Evolutionary conservation across 2,329 filamentous ascomycete genomes (phyloP).

Genomic region (Venturia nashicola): DNA sequence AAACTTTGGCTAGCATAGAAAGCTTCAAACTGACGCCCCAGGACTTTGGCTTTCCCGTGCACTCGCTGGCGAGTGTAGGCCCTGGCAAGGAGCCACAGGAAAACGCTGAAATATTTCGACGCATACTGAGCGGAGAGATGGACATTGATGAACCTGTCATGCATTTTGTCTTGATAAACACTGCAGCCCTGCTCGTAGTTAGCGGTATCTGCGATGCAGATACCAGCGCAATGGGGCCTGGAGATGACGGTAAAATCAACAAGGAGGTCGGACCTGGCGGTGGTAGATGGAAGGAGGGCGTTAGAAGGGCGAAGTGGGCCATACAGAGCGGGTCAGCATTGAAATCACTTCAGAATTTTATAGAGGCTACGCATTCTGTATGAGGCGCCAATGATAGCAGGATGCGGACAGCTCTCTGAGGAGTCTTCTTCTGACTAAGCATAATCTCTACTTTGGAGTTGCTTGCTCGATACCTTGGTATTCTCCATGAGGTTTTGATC

Average conservation of each 20-base stretch:
- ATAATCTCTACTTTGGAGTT: neutral
- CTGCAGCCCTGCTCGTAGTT: conserved; percentile 74
- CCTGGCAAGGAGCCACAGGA: conserved; percentile 75
- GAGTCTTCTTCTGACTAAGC: neutral
- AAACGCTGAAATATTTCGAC: conserved; percentile 74
- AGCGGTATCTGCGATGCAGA: conserved; percentile 81
- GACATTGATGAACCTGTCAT: conserved; percentile 69
- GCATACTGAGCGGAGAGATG: conserved; percentile 62
- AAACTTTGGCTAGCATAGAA: conserved; percentile 47
- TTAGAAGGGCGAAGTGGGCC: conserved; percentile 77
- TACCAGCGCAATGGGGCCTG: conserved; percentile 63
- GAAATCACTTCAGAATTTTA: conserved; percentile 71
- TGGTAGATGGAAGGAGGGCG: conserved; percentile 87
- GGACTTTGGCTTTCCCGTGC: conserved; percentile 74
- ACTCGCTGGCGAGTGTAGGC: conserved; percentile 66
- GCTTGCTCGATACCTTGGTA: neutral
- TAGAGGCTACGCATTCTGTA: conserved; percentile 54
- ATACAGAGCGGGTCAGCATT: conserved; percentile 78
- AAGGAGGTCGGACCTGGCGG: conserved; percentile 74
- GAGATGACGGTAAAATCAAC: conserved; percentile 70
- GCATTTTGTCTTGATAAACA: conserved; percentile 90
- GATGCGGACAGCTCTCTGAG: neutral
- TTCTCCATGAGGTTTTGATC: too few species aligned
- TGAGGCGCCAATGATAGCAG: neutral
- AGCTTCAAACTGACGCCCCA: conserved; percentile 66